A percentile compares a stretch with the other conserved stretches of the same genome.
Evolutionary conservation across 495 filamentous ascomycete genomes (phyloP).

Genomic region (Talaromyces proteolyticus): DNA sequence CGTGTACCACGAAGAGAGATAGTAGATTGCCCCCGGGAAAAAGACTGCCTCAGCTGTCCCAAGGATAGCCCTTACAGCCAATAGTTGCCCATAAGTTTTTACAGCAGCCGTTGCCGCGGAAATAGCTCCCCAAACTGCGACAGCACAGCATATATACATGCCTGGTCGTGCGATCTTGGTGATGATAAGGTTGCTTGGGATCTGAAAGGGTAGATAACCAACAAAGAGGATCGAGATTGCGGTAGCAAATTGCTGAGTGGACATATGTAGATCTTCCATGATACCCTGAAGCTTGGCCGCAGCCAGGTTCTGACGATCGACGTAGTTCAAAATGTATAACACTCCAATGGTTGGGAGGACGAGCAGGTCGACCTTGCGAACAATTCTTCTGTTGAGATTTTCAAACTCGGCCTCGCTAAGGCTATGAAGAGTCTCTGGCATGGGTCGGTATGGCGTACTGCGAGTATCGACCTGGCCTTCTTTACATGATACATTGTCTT

Average conservation of each 20-base stretch:
- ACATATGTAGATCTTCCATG: neutral
- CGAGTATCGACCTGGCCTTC: too few species aligned
- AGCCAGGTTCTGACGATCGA: conserved; percentile 26
- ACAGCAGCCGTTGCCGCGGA: conserved; percentile 56
- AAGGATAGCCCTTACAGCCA: conserved; percentile 65
- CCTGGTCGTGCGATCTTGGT: conserved; percentile 48
- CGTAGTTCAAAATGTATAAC: conserved; percentile 33
- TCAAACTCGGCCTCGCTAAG: conserved; percentile 21
- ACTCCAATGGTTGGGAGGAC: conserved; percentile 31
- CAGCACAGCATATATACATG: conserved; percentile 57
- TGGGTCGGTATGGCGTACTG: too few species aligned
- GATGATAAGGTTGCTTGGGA: conserved; percentile 38
- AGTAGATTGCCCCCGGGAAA: conserved; percentile 52
- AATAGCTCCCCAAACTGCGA: conserved; percentile 70
- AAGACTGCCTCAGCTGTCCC: conserved; percentile 57
- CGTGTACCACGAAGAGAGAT: conserved; percentile 45
- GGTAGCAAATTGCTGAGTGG: conserved; percentile 13
- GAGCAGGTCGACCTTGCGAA: conserved; percentile 34
- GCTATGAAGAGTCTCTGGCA: conserved; percentile 22
- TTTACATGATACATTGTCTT: too few species aligned
- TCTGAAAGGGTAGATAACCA: conserved; percentile 53
- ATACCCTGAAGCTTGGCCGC: conserved; percentile 4
- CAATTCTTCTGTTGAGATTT: conserved; percentile 23
- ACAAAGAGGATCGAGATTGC: conserved; percentile 36
- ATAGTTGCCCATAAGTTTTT: conserved; percentile 52